These are phyloP conservation scores for Naganishia vaughanmartiniae DNA, from an alignment of 768 basidiomycete genomes.

Conservation along the genomic window DNA sequence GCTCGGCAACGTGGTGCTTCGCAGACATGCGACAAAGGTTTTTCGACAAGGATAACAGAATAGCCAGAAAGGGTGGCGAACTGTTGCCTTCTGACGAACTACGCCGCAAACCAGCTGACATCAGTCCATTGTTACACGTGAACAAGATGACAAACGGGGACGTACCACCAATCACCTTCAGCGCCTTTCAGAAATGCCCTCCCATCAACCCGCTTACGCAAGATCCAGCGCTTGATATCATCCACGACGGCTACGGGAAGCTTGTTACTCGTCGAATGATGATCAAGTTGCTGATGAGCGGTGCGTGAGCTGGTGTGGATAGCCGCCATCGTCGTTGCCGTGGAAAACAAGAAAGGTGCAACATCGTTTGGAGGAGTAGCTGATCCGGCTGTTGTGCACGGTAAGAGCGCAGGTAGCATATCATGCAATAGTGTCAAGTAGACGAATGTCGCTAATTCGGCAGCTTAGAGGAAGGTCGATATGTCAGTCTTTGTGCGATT, in stretches of 20 bases:
- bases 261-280: too few relatives aligned
- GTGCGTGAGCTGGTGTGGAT: too few relatives aligned
- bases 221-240: conserved; percentile 10
- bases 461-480: neutral
- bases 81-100: neutral
- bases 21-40: neutral
- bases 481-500: too few relatives aligned
- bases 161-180: conserved; percentile 10
- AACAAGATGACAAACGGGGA: neutral
- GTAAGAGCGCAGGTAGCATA: too few relatives aligned
- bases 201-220: neutral
- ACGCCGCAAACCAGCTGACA: neutral
- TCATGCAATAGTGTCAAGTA: neutral
- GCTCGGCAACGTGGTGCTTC: too few relatives aligned
- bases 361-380: too few relatives aligned
- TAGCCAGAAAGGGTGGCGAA: neutral
- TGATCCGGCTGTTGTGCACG: too few relatives aligned
- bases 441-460: conserved; percentile 5
- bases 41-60: conserved; percentile 2
- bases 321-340: too few relatives aligned
- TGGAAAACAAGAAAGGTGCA: too few relatives aligned
- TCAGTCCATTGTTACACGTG: too few relatives aligned
- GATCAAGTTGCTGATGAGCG: too few relatives aligned
- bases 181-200: neutral
- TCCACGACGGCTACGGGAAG: conserved; percentile 4